A percentile compares a stretch with the other conserved stretches of the same genome.
These are phyloP conservation scores for Graphilbum ipis-grandicollis DNA, from an alignment of 2,329 filamentous ascomycete genomes.

Conservation along the genomic window DNA sequence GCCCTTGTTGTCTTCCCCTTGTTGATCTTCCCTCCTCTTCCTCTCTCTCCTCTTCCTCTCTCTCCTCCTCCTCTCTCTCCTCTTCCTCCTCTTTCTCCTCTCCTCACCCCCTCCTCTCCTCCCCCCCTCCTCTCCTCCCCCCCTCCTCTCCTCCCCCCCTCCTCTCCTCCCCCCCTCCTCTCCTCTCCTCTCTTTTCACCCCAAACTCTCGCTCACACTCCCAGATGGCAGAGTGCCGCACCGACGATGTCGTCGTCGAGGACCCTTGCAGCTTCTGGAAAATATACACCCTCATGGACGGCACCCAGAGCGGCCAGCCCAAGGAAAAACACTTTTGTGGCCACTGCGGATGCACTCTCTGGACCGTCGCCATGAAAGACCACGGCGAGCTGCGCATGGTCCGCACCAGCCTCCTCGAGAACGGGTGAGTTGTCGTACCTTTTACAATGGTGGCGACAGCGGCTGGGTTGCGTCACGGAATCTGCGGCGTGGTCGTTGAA, in stretches of 20 bases:
- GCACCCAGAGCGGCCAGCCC: conserved; percentile 9
- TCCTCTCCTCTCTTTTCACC: too few species aligned
- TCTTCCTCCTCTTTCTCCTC: neutral
- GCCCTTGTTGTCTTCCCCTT: neutral
- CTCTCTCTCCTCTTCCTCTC: neutral
- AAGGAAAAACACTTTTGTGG: conserved; percentile 11
- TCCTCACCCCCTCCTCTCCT: neutral
- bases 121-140: neutral
- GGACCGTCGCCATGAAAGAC: conserved; percentile 9
- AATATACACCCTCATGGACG: conserved; percentile 8
- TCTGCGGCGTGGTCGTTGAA: too few species aligned
- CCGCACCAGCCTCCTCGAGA: conserved; percentile 8
- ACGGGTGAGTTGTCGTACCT: conserved; percentile 6
- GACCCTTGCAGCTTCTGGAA: conserved; percentile 8
- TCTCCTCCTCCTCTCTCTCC: neutral
- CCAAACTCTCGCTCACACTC: too few species aligned
- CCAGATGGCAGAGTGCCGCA: conserved; percentile 9
- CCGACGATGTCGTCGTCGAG: conserved; percentile 8
- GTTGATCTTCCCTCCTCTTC: neutral
- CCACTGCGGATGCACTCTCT: conserved; percentile 9
- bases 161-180: neutral
- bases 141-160: too few species aligned
- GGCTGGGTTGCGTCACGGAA: too few species aligned
- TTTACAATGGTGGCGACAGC: too few species aligned
- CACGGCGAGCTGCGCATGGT: conserved; percentile 8